Percentiles rank a stretch among this genome's conserved stretches.
phyloP scores from a whole-genome alignment of 768 basidiomycete genomes.

The Trametes sanguinea region DNA sequence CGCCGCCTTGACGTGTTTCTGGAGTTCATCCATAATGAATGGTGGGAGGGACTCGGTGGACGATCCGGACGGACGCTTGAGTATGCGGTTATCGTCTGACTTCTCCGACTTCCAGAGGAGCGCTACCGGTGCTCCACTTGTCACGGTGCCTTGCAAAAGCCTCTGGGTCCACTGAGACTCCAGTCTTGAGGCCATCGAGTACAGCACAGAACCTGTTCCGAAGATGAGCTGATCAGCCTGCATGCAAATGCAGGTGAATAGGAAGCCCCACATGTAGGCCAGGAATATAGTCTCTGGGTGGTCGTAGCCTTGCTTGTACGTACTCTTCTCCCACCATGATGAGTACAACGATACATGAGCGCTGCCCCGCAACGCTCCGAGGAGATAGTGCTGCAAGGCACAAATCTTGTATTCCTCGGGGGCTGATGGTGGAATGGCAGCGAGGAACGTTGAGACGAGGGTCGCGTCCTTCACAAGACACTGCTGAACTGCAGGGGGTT shows the following conservation, averaged over 20 bases:
- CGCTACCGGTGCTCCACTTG: slow-evolving; percentile 27
- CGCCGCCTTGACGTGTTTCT: slow-evolving; percentile 31
- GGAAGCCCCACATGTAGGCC: slow-evolving; percentile 49
- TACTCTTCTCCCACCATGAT: slow-evolving; percentile 54
- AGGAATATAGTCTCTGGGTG: slow-evolving; percentile 51
- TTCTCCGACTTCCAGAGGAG: slow-evolving; percentile 32
- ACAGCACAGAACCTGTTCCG: slow-evolving; percentile 48
- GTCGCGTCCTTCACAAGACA: slow-evolving; percentile 48
- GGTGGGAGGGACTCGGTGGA: slow-evolving; percentile 8
- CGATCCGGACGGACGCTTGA: not conserved
- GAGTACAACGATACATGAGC: slow-evolving; percentile 54
- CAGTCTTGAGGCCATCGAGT: slow-evolving; percentile 65
- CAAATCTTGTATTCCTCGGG: slow-evolving; percentile 33
- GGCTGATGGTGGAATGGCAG: slow-evolving; percentile 26
- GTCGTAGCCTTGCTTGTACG: slow-evolving; percentile 54
- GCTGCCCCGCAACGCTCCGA: slow-evolving; percentile 49
- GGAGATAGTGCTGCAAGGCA: slow-evolving; percentile 50
- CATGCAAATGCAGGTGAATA: too few species aligned
- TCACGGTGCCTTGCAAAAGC: slow-evolving; percentile 35
- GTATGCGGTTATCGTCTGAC: slow-evolving; percentile 18
- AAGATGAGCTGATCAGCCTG: too few species aligned
- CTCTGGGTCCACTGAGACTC: slow-evolving; percentile 43
- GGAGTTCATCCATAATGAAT: slow-evolving; percentile 50
- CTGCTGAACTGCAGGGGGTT: slow-evolving; percentile 45
- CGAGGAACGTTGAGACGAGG: slow-evolving; percentile 46